Evolutionary conservation across 2,329 filamentous ascomycete genomes (phyloP).

Genomic region (Hyphodiscus sp.): DNA sequence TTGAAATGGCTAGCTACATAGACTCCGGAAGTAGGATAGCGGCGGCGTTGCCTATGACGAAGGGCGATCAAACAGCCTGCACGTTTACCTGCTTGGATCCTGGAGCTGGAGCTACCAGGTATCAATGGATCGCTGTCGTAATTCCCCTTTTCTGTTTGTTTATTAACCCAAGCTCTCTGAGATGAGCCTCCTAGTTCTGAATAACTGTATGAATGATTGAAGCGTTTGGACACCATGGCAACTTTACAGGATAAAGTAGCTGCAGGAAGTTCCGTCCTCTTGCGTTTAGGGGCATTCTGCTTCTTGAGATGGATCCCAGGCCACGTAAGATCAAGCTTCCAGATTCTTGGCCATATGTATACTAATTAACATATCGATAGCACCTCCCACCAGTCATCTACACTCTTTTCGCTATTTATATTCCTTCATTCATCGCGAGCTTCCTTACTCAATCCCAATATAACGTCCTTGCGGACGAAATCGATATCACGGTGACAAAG

Average conservation of each 20-base stretch:
- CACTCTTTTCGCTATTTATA: constrained; percentile 59
- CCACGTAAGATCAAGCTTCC: constrained; percentile 23
- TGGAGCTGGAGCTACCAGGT: too few relatives aligned
- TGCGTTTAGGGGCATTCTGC: constrained; percentile 46
- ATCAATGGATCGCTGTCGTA: too few relatives aligned
- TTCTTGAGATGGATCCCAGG: constrained; percentile 52
- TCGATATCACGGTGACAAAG: constrained; percentile 50
- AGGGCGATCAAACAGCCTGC: too few relatives aligned
- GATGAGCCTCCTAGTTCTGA: too few relatives aligned
- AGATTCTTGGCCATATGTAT: neutral
- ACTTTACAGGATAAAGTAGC: constrained; percentile 25
- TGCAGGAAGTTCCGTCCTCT: constrained; percentile 38
- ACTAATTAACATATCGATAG: constrained; percentile 12
- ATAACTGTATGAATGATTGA: neutral
- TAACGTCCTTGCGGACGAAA: constrained; percentile 50
- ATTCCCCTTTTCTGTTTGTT: too few relatives aligned
- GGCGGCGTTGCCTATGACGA: too few relatives aligned
- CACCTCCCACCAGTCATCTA: constrained; percentile 42
- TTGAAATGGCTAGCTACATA: too few relatives aligned
- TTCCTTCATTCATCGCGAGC: constrained; percentile 55
- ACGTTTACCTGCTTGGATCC: too few relatives aligned
- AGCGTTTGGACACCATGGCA: constrained; percentile 8
- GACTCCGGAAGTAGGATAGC: too few relatives aligned
- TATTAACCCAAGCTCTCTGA: too few relatives aligned
- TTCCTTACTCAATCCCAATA: constrained; percentile 51